Percentiles rank a stretch among this genome's conserved stretches.
Conservation (phyloP, 164 flowering plant genomes). For the Tetrastigma voinierianum region DNA sequence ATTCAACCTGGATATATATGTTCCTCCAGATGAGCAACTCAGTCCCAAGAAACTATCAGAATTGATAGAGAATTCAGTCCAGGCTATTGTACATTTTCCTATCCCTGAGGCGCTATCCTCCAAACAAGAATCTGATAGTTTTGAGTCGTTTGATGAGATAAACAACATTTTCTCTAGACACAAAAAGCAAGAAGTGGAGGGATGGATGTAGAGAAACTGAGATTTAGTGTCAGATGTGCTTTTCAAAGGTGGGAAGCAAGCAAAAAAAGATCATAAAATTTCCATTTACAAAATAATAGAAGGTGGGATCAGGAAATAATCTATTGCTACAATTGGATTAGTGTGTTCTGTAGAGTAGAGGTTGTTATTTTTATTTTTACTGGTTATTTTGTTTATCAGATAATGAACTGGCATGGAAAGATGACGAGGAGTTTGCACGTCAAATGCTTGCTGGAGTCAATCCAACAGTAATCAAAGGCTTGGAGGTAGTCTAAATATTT, state of each 20-base stretch:
- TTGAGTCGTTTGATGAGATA: constrained; percentile 27
- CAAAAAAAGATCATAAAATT: constrained; percentile 4
- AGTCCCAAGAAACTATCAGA: constrained; percentile 23
- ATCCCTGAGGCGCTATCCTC: constrained; percentile 14
- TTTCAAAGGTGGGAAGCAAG: constrained; percentile 3
- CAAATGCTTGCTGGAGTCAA: constrained; percentile 36
- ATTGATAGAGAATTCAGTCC: constrained; percentile 14
- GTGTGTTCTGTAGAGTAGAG: too few species aligned
- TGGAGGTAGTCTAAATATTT: constrained; percentile 18
- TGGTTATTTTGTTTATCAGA: constrained; percentile 8
- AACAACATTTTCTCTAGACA: constrained; percentile 9
- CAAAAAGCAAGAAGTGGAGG: constrained; percentile 6
- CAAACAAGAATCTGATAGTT: neutral
- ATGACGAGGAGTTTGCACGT: constrained; percentile 29
- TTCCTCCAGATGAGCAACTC: constrained; percentile 29
- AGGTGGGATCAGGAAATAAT: constrained; percentile 10
- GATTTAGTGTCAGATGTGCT: constrained; percentile 10
- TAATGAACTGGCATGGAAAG: constrained; percentile 22
- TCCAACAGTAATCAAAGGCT: constrained; percentile 22
- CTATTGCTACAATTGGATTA: neutral
- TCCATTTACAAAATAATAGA: constrained; percentile 24
- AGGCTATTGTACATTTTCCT: constrained; percentile 12
- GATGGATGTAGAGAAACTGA: constrained; percentile 2
- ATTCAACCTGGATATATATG: constrained; percentile 14
- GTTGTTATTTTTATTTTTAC: neutral